Conservation (phyloP, 2,329 filamentous ascomycete species). For the Exophiala dermatitidis region DNA sequence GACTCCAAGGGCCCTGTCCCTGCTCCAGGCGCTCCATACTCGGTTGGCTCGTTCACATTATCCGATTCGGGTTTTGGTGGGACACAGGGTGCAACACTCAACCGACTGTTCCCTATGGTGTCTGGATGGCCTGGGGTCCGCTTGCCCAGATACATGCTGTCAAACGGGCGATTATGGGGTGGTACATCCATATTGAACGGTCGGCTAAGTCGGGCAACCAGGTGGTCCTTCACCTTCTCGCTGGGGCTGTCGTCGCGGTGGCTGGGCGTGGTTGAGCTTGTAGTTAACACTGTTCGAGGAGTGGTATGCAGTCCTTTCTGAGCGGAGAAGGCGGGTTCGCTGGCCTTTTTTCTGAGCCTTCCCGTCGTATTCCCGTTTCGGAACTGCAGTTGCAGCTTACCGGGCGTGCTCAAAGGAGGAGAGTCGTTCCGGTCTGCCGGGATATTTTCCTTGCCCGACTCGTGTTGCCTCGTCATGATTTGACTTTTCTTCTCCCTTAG, state of each 20-base stretch:
- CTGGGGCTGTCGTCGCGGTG: conserved; percentile 20
- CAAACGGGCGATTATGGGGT: conserved; percentile 23
- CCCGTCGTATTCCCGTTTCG: conserved; percentile 18
- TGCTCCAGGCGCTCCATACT: background rate
- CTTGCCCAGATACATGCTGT: conserved; percentile 26
- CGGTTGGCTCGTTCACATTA: background rate
- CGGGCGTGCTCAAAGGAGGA: conserved; percentile 17
- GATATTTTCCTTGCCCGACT: conserved; percentile 23
- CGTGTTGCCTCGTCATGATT: background rate
- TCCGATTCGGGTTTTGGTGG: conserved; percentile 6
- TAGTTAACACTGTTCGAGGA: background rate
- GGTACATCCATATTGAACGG: conserved; percentile 26
- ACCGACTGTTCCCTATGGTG: conserved; percentile 15
- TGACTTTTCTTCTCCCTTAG: conserved; percentile 18
- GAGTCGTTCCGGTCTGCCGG: conserved; percentile 8
- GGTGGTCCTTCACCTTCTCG: conserved; percentile 17
- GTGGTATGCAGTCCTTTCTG: conserved; percentile 8
- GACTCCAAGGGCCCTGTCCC: conserved; percentile 11
- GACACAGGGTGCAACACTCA: conserved; percentile 18
- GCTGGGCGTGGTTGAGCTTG: conserved; percentile 12
- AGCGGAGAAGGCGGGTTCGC: conserved; percentile 7
- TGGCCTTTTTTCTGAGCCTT: conserved; percentile 9
- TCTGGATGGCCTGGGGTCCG: conserved; percentile 19
- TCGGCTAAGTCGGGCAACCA: conserved; percentile 23
- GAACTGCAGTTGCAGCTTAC: conserved; percentile 17